Conservation (phyloP, 768 basidiomycete species). For the Amanita phalloides region DNA sequence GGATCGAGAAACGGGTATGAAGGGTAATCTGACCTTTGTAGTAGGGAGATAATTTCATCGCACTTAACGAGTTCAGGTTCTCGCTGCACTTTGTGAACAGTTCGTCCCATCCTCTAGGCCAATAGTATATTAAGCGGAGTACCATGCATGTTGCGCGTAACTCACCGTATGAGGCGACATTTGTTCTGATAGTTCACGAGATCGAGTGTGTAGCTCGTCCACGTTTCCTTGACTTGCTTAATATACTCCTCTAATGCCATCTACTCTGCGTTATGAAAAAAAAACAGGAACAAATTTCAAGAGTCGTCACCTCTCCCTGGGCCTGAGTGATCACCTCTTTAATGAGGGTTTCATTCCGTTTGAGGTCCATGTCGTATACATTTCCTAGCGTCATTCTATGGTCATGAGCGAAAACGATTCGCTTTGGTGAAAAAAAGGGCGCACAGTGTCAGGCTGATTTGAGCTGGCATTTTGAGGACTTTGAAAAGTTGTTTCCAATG, state of each 20-base stretch:
- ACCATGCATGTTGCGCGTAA: neutral
- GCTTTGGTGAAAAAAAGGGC: constrained; percentile 11
- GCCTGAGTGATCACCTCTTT: constrained; percentile 96
- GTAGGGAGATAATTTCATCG: constrained; percentile 97
- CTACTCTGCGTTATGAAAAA: constrained; percentile 25
- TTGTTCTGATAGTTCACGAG: constrained; percentile 98
- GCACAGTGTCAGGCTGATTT: constrained; percentile 68
- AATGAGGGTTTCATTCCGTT: constrained; percentile 83
- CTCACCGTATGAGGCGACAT: constrained; percentile 82
- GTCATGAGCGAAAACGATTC: constrained; percentile 3
- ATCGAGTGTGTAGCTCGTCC: constrained; percentile 93
- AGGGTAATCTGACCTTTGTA: constrained; percentile 62
- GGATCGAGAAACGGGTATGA: neutral
- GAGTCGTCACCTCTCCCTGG: constrained; percentile 71
- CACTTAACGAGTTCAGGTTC: constrained; percentile 89
- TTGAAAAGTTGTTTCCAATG: constrained; percentile 99
- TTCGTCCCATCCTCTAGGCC: constrained; percentile 85
- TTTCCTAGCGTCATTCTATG: constrained; percentile 87
- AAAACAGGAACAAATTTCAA: constrained; percentile 14
- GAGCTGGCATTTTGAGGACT: constrained; percentile 60
- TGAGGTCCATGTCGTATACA: constrained; percentile 94
- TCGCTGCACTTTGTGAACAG: constrained; percentile 95
- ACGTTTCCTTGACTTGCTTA: constrained; percentile 92
- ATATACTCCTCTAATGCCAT: constrained; percentile 96
- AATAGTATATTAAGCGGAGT: constrained; percentile 2